Conservation (phyloP, 1,139 yeast genomes). For the Saccharomyces hybrid region DNA sequence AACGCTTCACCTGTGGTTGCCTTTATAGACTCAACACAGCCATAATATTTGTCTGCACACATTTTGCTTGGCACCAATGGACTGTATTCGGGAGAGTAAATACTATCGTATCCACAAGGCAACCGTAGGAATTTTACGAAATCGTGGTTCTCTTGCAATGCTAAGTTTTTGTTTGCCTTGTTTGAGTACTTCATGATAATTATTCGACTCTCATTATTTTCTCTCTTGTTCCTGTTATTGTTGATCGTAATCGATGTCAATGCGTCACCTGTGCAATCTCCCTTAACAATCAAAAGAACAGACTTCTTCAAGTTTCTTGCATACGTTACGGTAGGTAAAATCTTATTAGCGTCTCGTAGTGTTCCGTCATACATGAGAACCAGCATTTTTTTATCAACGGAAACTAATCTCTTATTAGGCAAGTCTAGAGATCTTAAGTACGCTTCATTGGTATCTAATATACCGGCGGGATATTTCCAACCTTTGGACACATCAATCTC, state of each 20-base stretch:
- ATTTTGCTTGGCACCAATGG: slow-evolving; percentile 26
- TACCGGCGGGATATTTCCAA: slow-evolving; percentile 25
- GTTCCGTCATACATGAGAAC: slow-evolving; percentile 27
- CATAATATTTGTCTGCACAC: slow-evolving; percentile 22
- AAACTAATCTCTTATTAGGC: slow-evolving; percentile 21
- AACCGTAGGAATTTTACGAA: slow-evolving; percentile 23
- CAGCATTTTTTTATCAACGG: slow-evolving; percentile 17
- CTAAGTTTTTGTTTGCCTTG: slow-evolving; percentile 14
- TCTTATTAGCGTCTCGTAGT: slow-evolving; percentile 21
- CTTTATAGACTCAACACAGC: slow-evolving; percentile 25
- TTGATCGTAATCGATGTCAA: slow-evolving; percentile 25
- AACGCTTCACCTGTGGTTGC: slow-evolving; percentile 30
- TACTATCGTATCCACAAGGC: slow-evolving; percentile 24
- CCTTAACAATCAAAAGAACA: slow-evolving; percentile 22
- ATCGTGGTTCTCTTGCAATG: slow-evolving; percentile 21
- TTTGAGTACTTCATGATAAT: slow-evolving; percentile 21
- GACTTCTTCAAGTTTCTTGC: slow-evolving; percentile 21
- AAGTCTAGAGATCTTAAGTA: slow-evolving; percentile 25
- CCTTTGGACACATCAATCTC: slow-evolving; percentile 27
- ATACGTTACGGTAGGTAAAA: slow-evolving; percentile 26
- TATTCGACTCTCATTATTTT: slow-evolving; percentile 14
- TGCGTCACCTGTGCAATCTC: slow-evolving; percentile 28
- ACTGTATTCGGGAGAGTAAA: slow-evolving; percentile 26
- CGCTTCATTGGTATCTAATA: slow-evolving; percentile 22
- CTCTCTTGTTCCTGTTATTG: slow-evolving; percentile 27